A percentile compares a stretch with the other conserved stretches of the same genome.
phyloP scores from a whole-genome alignment of 2,329 filamentous ascomycete genomes.

The Pyricularia grisea region DNA sequence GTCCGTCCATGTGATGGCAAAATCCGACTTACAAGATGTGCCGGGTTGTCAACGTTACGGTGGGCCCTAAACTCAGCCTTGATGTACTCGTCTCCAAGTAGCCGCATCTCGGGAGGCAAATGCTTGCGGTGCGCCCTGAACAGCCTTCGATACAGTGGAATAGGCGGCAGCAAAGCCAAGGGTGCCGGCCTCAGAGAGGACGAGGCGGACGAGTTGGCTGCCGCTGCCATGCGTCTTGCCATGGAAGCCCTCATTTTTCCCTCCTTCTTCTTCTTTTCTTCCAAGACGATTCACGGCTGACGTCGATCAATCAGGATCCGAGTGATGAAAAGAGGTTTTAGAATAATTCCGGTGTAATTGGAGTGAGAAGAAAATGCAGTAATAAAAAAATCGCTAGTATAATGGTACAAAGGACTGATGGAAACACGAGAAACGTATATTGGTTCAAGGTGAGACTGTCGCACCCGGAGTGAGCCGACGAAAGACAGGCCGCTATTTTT shows the following conservation, averaged over 20 bases:
- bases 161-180: constrained; percentile 72
- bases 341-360: not conserved
- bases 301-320: not conserved
- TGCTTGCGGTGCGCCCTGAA: constrained; percentile 78
- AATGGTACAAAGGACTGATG: not conserved
- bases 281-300: not conserved
- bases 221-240: not conserved
- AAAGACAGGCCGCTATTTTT: not conserved
- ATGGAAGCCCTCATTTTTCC: constrained; percentile 1
- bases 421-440: not conserved
- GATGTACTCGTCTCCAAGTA: constrained; percentile 87
- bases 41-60: constrained; percentile 74
- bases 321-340: not conserved
- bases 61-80: constrained; percentile 89
- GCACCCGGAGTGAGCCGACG: not conserved
- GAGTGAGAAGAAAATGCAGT: not conserved
- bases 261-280: too few species aligned
- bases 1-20: not conserved
- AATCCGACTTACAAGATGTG: constrained; percentile 62
- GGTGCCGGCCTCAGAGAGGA: constrained; percentile 25
- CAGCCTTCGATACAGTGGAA: constrained; percentile 81
- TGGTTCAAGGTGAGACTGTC: not conserved
- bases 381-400: not conserved
- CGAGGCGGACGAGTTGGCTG: constrained; percentile 6
- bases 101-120: constrained; percentile 62